Conservation (phyloP, 176 grass and related monocot genomes). For the Phoenix roebelenii region DNA sequence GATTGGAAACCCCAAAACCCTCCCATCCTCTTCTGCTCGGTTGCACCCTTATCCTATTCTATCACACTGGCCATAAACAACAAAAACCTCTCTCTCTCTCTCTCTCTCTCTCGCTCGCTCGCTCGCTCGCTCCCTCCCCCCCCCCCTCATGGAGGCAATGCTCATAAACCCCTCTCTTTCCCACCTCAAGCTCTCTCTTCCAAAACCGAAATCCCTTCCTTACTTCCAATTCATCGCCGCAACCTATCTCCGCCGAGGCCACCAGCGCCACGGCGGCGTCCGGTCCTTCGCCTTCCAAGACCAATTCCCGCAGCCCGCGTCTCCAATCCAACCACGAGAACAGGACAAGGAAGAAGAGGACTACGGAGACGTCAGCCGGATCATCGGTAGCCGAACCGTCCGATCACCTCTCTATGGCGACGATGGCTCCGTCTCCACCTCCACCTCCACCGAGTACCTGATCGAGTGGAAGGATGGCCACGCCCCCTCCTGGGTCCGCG, state of each 20-base stretch:
- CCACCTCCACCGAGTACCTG: conserved; percentile 53
- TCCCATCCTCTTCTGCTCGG: too few relatives aligned
- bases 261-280: conserved; percentile 12
- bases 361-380: conserved; percentile 74
- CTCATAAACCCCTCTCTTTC: conserved; percentile 78
- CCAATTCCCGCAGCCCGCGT: conserved; percentile 28
- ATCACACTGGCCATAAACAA: too few relatives aligned
- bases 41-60: too few relatives aligned
- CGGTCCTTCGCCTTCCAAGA: conserved; percentile 45
- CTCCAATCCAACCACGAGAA: background rate
- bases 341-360: conserved; percentile 34
- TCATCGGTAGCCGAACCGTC: conserved; percentile 63
- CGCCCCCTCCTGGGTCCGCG: conserved; percentile 54
- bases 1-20: too few relatives aligned
- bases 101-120: background rate
- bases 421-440: conserved; percentile 48
- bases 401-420: conserved; percentile 44
- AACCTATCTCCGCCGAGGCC: background rate
- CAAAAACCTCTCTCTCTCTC: background rate
- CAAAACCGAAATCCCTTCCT: conserved; percentile 8
- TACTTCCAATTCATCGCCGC: background rate
- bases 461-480: conserved; percentile 89
- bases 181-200: conserved; percentile 34
- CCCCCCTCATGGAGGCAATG: conserved; percentile 53
- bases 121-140: background rate